These are phyloP conservation scores for Elsinoe arachidis DNA, from an alignment of 2,329 filamentous ascomycete species.

Conservation along the genomic window DNA sequence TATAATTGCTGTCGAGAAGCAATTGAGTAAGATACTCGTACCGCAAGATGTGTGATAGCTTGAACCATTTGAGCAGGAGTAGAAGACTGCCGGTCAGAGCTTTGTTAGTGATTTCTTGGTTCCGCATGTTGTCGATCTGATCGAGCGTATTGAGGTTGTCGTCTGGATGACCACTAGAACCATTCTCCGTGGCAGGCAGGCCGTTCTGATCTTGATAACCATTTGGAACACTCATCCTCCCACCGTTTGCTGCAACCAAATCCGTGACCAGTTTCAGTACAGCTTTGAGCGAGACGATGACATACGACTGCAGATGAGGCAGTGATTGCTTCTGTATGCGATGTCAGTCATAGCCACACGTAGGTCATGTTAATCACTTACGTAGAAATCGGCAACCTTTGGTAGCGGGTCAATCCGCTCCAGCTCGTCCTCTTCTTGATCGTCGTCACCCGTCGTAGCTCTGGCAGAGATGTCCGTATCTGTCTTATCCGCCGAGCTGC, in stretches of 20 bases:
- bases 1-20: slow-evolving; percentile 86
- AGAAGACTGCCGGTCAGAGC: slow-evolving; percentile 84
- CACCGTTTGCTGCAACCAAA: slow-evolving; percentile 47
- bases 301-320: slow-evolving; percentile 80
- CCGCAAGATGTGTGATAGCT: slow-evolving; percentile 86
- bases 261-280: slow-evolving; percentile 81
- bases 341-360: slow-evolving; percentile 23
- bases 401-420: slow-evolving; percentile 20
- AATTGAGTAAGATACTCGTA: slow-evolving; percentile 94
- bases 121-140: slow-evolving; percentile 72
- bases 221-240: slow-evolving; percentile 5
- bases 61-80: slow-evolving; percentile 91
- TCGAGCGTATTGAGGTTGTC: slow-evolving; percentile 42
- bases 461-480: slow-evolving; percentile 25
- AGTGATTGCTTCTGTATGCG: slow-evolving; percentile 57
- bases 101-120: slow-evolving; percentile 81
- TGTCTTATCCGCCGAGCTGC: slow-evolving; percentile 29
- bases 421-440: neutral
- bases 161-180: slow-evolving; percentile 21
- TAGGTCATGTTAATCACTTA: slow-evolving; percentile 39
- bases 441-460: neutral
- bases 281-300: slow-evolving; percentile 85
- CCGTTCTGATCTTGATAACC: slow-evolving; percentile 15
- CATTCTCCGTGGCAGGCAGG: slow-evolving; percentile 29
- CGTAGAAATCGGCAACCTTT: slow-evolving; percentile 76